phyloP scores from a whole-genome alignment of 768 basidiomycete species.

The Trametes villosa region DNA sequence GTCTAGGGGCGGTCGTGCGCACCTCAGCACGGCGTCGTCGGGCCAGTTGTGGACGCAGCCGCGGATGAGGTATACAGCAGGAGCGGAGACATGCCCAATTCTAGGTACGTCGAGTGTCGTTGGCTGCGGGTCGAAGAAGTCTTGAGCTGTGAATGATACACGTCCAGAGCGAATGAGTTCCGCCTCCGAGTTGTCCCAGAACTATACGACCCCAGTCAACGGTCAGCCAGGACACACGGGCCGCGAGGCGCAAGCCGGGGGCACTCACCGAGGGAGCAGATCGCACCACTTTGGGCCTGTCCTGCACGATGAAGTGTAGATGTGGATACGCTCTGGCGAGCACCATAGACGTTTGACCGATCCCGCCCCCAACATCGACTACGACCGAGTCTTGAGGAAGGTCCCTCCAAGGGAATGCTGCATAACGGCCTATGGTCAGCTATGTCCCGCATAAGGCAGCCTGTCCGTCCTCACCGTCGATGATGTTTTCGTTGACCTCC shows the following conservation, averaged over 20 bases:
- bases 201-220: neutral
- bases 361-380: constrained; percentile 26
- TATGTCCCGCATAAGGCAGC: neutral
- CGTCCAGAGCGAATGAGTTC: constrained; percentile 8
- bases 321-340: constrained; percentile 22
- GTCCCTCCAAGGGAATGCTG: constrained; percentile 24
- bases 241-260: no score
- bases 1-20: no score
- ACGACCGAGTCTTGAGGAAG: constrained; percentile 16
- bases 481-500: constrained; percentile 13
- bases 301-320: constrained; percentile 23
- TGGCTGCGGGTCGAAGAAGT: constrained; percentile 15
- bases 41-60: constrained; percentile 21
- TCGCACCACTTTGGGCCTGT: constrained; percentile 27
- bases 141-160: constrained; percentile 10
- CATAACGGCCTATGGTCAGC: neutral
- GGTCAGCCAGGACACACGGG: no score
- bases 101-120: constrained; percentile 6
- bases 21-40: constrained; percentile 2
- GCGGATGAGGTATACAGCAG: constrained; percentile 11
- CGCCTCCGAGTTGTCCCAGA: constrained; percentile 4
- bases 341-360: constrained; percentile 20
- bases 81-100: neutral
- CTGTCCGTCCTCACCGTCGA: neutral
- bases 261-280: constrained; percentile 41